These are phyloP conservation scores for Penicillium capsulatum DNA, from an alignment of 2,329 filamentous ascomycete species.

Conservation along the genomic window DNA sequence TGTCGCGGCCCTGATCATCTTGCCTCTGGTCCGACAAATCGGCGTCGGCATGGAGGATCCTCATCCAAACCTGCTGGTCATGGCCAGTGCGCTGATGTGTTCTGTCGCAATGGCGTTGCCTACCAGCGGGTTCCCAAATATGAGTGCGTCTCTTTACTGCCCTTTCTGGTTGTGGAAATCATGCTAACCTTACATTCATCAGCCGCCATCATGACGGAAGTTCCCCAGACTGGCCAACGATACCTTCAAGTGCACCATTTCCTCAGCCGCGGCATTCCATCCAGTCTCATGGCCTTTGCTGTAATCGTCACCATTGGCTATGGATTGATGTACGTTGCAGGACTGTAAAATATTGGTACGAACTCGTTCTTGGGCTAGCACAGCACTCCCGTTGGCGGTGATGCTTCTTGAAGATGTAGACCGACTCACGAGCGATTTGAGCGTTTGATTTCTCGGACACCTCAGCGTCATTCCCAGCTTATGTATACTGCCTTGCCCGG, in stretches of 20 bases:
- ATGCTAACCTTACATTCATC: constrained; percentile 7
- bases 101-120: constrained; percentile 96
- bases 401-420: too few species aligned
- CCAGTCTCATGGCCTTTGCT: constrained; percentile 72
- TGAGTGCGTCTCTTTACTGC: constrained; percentile 69
- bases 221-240: constrained; percentile 79
- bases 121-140: constrained; percentile 95
- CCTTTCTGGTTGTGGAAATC: constrained; percentile 10
- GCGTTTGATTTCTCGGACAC: too few species aligned
- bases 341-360: constrained; percentile 46
- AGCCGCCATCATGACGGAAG: constrained; percentile 99
- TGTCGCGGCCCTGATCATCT: constrained; percentile 88
- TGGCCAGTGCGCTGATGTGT: constrained; percentile 94
- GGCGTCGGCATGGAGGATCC: constrained; percentile 81
- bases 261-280: constrained; percentile 85
- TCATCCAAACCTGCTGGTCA: constrained; percentile 90
- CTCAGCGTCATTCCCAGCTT: too few species aligned
- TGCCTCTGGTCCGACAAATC: constrained; percentile 84
- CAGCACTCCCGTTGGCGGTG: too few species aligned
- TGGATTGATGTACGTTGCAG: constrained; percentile 75
- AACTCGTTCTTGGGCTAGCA: too few species aligned
- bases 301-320: constrained; percentile 90
- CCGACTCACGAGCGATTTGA: too few species aligned
- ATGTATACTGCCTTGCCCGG: too few species aligned
- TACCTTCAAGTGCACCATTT: constrained; percentile 94